These are phyloP conservation scores for Quillaja saponaria DNA, from an alignment of 306 rosid species.

Conservation along the genomic window DNA sequence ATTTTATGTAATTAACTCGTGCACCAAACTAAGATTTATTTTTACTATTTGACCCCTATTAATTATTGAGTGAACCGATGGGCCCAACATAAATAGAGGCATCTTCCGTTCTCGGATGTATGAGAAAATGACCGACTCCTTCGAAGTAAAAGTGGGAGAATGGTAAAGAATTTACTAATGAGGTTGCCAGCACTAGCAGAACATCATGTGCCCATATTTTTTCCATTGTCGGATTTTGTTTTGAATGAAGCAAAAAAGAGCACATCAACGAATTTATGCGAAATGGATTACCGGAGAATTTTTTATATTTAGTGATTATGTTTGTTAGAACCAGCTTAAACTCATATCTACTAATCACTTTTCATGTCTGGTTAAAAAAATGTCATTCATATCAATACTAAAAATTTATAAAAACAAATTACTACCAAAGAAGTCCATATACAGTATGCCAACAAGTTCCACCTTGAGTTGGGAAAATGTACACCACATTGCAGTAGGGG, in stretches of 20 bases:
- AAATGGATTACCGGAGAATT: conserved; percentile 81
- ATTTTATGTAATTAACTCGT: too few relatives aligned
- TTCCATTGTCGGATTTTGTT: conserved; percentile 70
- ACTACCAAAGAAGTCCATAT: conserved; percentile 38
- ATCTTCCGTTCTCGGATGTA: conserved; percentile 41
- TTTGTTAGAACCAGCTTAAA: too few relatives aligned
- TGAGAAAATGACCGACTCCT: conserved; percentile 44
- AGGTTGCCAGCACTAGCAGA: conserved; percentile 52
- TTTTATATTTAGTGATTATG: too few relatives aligned
- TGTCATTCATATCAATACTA: too few relatives aligned
- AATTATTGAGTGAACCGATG: too few relatives aligned
- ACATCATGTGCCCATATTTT: conserved; percentile 51
- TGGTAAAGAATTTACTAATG: conserved; percentile 78
- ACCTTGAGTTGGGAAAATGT: conserved; percentile 37
- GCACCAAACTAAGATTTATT: too few relatives aligned
- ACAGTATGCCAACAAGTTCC: conserved; percentile 6
- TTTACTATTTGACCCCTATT: too few relatives aligned
- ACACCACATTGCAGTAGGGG: conserved; percentile 31
- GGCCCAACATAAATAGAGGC: too few relatives aligned
- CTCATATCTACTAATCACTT: too few relatives aligned
- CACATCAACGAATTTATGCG: conserved; percentile 78
- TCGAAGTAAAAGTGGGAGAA: conserved; percentile 57
- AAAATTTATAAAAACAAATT: too few relatives aligned
- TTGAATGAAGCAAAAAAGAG: conserved; percentile 38
- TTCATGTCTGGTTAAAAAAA: too few relatives aligned